Evolutionary conservation across 73 alveolate genomes (phyloP).

Genomic region (Tetrahymena thermophila): DNA sequence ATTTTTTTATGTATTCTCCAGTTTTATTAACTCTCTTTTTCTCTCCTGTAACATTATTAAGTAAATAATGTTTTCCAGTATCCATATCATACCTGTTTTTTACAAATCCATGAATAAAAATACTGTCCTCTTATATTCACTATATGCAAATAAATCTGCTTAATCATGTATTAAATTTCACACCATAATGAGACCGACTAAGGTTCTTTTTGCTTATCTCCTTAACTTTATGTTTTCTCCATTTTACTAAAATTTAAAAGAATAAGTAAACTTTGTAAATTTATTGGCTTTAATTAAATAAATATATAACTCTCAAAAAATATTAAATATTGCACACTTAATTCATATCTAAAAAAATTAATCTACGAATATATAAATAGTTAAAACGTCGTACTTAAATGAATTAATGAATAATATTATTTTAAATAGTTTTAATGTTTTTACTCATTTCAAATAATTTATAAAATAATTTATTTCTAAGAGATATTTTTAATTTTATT

Average conservation of each 20-base stretch:
- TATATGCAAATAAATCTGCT: not conserved
- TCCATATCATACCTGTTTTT: constrained; percentile 7
- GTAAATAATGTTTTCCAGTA: constrained; percentile 23
- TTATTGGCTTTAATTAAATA: not conserved
- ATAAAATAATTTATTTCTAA: too few species aligned
- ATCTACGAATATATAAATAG: too few species aligned
- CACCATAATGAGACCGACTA: not conserved
- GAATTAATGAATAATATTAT: too few species aligned
- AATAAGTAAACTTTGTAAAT: not conserved
- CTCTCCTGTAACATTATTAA: constrained; percentile 35
- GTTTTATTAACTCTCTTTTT: constrained; percentile 23
- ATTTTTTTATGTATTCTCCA: constrained; percentile 41
- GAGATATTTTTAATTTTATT: too few species aligned
- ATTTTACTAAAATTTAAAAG: not conserved
- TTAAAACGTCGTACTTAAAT: too few species aligned
- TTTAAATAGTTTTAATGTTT: too few species aligned
- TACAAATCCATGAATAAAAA: not conserved
- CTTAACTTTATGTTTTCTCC: not conserved
- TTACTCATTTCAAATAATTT: too few species aligned
- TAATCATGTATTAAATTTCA: not conserved
- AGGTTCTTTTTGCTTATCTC: not conserved
- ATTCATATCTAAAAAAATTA: not conserved
- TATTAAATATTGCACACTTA: not conserved
- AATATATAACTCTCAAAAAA: not conserved
- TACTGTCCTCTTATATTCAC: not conserved